These are phyloP conservation scores for Mikania micrantha DNA, from an alignment of 129 eudicot genomes.

Conservation along the genomic window DNA sequence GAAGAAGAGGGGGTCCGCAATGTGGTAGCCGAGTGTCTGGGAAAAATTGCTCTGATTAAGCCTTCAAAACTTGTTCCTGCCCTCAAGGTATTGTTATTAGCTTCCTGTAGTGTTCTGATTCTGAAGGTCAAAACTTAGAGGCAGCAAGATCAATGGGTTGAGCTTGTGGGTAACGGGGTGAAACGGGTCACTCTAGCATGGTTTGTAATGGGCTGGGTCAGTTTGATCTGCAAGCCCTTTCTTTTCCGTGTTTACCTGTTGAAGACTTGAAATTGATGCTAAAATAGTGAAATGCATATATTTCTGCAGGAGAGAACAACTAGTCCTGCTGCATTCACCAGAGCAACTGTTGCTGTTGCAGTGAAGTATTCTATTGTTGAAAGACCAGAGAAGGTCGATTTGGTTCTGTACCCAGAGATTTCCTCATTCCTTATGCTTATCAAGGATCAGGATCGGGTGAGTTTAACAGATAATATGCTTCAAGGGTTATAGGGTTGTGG, in stretches of 20 bases:
- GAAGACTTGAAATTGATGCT: not conserved
- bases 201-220: not conserved
- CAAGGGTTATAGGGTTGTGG: not conserved
- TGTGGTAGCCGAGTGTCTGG: slow-evolving; percentile 96
- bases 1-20: slow-evolving; percentile 98
- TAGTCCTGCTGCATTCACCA: slow-evolving; percentile 78
- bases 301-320: slow-evolving; percentile 64
- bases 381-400: slow-evolving; percentile 93
- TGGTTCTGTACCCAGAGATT: slow-evolving; percentile 71
- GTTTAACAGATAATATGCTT: slow-evolving; percentile 8
- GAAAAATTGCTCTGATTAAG: slow-evolving; percentile 84
- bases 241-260: not conserved
- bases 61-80: slow-evolving; percentile 95
- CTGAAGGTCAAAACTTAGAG: not conserved
- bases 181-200: not conserved
- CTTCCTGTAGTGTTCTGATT: not conserved
- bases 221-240: not conserved
- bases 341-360: slow-evolving; percentile 95
- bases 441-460: slow-evolving; percentile 90
- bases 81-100: slow-evolving; percentile 55
- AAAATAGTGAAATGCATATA: not conserved
- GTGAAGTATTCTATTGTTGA: slow-evolving; percentile 93
- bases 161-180: not conserved
- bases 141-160: not conserved
- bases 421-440: slow-evolving; percentile 95